Conservation (phyloP, 176 grass and related monocot genomes). For the Lolium multiflorum region DNA sequence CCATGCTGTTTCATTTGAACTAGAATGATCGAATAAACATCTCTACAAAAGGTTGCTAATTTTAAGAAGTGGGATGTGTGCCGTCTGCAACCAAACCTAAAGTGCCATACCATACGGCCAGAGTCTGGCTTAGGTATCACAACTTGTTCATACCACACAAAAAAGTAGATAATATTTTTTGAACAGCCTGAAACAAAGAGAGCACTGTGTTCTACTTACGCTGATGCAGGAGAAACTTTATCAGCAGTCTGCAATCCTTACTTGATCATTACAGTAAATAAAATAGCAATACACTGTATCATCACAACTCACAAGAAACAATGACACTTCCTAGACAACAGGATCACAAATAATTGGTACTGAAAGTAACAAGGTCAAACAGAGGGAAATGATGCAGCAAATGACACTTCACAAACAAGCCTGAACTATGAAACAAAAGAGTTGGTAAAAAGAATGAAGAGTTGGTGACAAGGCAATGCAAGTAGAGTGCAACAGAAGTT, state of each 20-base stretch:
- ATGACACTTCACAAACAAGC: background rate
- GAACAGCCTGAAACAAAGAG: background rate
- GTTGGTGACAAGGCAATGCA: slow-evolving; percentile 32
- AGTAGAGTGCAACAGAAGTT: slow-evolving; percentile 18
- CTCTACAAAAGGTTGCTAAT: slow-evolving; percentile 13
- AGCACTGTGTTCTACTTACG: background rate
- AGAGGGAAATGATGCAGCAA: background rate
- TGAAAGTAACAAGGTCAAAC: background rate
- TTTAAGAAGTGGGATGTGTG: background rate
- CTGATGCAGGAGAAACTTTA: background rate
- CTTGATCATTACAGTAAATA: background rate
- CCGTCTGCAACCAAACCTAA: background rate
- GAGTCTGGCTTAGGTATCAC: background rate
- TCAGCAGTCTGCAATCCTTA: background rate
- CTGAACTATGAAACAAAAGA: slow-evolving; percentile 31
- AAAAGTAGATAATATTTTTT: too few species aligned
- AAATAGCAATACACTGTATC: background rate
- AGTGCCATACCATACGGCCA: too few species aligned
- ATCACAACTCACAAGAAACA: slow-evolving; percentile 22
- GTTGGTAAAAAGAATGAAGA: slow-evolving; percentile 30
- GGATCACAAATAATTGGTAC: background rate
- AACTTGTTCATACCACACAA: background rate
- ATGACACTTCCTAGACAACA: background rate
- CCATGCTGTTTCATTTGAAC: slow-evolving; percentile 32
- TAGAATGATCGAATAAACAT: slow-evolving; percentile 39